Conservation (phyloP, 208 protist species). For the Crithidia mellificae region DNA sequence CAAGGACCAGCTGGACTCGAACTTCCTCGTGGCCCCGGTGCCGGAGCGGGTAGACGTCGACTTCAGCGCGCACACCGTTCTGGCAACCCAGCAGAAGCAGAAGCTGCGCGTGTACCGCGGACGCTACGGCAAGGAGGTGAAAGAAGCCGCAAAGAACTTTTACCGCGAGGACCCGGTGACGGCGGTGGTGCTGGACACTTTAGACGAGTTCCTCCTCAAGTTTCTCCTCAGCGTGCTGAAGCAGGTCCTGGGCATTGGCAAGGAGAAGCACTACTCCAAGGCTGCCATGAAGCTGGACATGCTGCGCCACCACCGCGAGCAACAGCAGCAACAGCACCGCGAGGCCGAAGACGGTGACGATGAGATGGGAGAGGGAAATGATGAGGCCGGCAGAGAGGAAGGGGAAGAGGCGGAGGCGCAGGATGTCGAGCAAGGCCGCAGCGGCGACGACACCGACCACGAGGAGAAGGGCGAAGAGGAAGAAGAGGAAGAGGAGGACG, state of each 20-base stretch:
- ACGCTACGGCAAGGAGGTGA: conserved; percentile 75
- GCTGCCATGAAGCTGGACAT: conserved; percentile 75
- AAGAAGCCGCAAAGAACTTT: conserved; percentile 83
- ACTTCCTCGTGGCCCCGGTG: conserved; percentile 68
- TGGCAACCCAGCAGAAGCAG: conserved; percentile 90
- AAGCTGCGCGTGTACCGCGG: conserved; percentile 86
- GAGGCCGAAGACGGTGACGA: conserved; percentile 6
- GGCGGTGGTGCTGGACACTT: conserved; percentile 83
- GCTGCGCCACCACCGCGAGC: conserved; percentile 52
- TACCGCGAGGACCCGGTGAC: conserved; percentile 85
- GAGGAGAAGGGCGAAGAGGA: no score
- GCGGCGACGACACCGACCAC: no score
- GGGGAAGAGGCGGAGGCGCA: conserved; percentile 20
- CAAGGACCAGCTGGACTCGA: conserved; percentile 70
- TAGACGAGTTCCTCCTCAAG: conserved; percentile 90
- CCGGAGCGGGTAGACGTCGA: conserved; percentile 88
- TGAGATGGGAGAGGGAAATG: no score
- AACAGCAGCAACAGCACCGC: neutral
- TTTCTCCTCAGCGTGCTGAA: conserved; percentile 85
- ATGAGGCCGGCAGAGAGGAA: neutral
- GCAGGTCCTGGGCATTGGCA: conserved; percentile 86
- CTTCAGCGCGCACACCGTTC: conserved; percentile 83
- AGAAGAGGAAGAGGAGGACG: conserved; percentile 22
- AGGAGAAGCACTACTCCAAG: conserved; percentile 67
- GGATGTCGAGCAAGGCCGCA: conserved; percentile 42